phyloP scores from a whole-genome alignment of 306 rosid genomes.

The Erythrophleum fordii region DNA sequence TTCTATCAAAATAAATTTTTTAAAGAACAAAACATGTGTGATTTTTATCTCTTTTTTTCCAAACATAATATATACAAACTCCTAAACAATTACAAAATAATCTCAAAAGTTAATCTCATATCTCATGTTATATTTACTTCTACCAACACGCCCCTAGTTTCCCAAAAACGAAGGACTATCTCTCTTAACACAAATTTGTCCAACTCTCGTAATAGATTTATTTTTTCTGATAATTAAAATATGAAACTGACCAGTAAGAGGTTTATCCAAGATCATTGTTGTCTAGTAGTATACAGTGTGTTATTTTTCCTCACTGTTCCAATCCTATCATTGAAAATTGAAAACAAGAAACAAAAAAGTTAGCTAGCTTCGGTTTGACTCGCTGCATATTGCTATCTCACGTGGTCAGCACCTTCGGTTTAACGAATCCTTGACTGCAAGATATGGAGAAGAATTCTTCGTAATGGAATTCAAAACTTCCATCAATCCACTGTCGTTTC shows the following conservation, averaged over 20 bases:
- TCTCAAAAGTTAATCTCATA: background rate
- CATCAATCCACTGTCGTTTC: slow-evolving; percentile 3
- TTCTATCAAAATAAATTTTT: no score
- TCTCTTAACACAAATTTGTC: background rate
- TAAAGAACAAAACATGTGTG: no score
- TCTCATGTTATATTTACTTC: background rate
- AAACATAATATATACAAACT: background rate
- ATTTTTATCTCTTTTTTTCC: no score
- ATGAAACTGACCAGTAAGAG: background rate
- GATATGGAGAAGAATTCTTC: background rate
- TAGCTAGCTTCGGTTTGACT: slow-evolving; percentile 41
- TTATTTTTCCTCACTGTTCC: background rate
- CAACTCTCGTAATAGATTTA: background rate
- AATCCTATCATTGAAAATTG: slow-evolving; percentile 35
- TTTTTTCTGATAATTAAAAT: background rate
- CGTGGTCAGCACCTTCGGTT: background rate
- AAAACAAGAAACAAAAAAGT: slow-evolving; percentile 40
- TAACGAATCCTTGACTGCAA: slow-evolving; percentile 38
- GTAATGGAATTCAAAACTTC: slow-evolving; percentile 5
- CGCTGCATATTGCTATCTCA: background rate
- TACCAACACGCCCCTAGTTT: background rate
- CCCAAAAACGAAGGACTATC: background rate
- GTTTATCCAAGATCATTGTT: background rate
- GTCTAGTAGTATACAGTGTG: background rate
- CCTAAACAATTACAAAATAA: background rate